These are phyloP conservation scores for Suillus ampliporus DNA, from an alignment of 768 basidiomycete species.

Conservation along the genomic window DNA sequence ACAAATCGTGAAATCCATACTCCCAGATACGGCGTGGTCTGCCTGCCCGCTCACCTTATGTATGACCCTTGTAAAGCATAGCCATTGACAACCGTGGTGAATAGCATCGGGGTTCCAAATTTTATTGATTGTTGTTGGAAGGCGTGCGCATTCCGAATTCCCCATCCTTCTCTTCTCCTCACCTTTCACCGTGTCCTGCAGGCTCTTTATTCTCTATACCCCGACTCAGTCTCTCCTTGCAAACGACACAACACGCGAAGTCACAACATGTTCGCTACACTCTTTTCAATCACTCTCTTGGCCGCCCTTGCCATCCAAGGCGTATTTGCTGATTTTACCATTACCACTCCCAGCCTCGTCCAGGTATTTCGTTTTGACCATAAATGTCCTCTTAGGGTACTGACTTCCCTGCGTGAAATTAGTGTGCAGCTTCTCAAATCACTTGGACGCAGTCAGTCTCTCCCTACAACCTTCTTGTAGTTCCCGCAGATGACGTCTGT, in stretches of 20 bases:
- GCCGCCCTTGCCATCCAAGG: conserved; percentile 55
- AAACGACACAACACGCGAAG: not conserved
- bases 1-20: no score
- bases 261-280: conserved; percentile 72
- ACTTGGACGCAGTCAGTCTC: conserved; percentile 53
- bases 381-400: not conserved
- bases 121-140: no score
- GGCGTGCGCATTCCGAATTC: not conserved
- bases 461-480: conserved; percentile 68
- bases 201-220: not conserved
- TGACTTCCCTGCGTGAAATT: conserved; percentile 11
- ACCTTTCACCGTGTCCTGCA: not conserved
- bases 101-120: conserved; percentile 2
- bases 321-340: conserved; percentile 58
- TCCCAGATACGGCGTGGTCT: no score
- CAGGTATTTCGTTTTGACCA: conserved; percentile 47
- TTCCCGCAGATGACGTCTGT: conserved; percentile 58
- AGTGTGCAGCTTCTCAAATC: conserved; percentile 61
- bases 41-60: not conserved
- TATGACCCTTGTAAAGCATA: not conserved
- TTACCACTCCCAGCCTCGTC: conserved; percentile 55
- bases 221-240: not conserved
- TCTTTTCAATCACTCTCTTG: conserved; percentile 78
- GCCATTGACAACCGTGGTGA: not conserved
- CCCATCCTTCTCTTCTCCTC: not conserved